Base-by-base conservation (phyloP, 257 asterid genomes). In the Fraxinus cuspidata region DNA sequence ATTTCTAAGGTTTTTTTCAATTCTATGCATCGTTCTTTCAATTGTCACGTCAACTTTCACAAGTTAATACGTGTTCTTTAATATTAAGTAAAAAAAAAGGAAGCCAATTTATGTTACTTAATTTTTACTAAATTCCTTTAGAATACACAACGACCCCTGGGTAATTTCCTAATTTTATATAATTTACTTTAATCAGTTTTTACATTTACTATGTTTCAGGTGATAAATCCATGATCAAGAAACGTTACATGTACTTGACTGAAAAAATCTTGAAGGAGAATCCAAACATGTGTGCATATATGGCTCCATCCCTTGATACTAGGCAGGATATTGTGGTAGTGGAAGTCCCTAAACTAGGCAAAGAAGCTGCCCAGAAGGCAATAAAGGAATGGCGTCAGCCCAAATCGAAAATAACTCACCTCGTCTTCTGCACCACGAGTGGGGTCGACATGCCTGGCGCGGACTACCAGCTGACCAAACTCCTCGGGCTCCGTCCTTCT, bases 391-490 rank as follows among this genome's bases (percentile, higher is more conserved):
- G 97, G 97, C 97, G 97, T 0, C 94, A 91, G 81, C 92, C 97
- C 7, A 92, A 92, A 13, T 91, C 97, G 4, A 89, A 87, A 51
- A 92, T 92, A 75, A 91, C 92, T 44, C 97, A 91, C 86, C 74
- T 92, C 6, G 77, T 92, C 5, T 92, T 92, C 81, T 92, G 97
- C 81, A 89, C 97, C 77, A 89, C 94, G 49, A 87, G 91, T 81
- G 97, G 97, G 38, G 95, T 91, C 58, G 96, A 92, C 91, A 92
- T 92, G 95, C 96, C 97, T 11, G 96, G 97, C 13, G 89, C 91
- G 12, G 97, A 92, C 89, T 91, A 86, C 82, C 92, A 89, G 76
- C 92, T 92, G 5, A 84, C 96, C 40, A 92, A 87, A 81, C 94
- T 92, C 31, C 90, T 91, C 38, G 96, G 94, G 66, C 96, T 92